phyloP scores from a whole-genome alignment of 2,329 filamentous ascomycete genomes.

The Elsinoe fawcettii region DNA sequence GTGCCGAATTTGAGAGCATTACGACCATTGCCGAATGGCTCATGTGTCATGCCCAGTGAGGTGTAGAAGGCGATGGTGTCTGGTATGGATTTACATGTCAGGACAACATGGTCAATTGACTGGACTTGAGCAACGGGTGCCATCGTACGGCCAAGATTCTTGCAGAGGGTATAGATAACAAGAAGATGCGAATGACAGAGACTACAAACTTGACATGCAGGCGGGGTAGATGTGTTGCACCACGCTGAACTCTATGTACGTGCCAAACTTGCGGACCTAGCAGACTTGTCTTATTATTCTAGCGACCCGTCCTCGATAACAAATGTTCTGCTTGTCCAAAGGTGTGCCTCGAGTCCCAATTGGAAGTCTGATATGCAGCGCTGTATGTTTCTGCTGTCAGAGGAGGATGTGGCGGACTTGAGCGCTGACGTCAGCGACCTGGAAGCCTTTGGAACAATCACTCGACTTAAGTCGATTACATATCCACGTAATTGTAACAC shows the following conservation, averaged over 20 bases:
- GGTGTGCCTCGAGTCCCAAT: too few relatives aligned
- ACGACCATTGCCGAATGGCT: slow-evolving; percentile 41
- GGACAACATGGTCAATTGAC: slow-evolving; percentile 53
- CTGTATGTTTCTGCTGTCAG: too few relatives aligned
- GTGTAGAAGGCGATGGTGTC: slow-evolving; percentile 50
- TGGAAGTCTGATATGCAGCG: too few relatives aligned
- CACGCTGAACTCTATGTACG: neutral
- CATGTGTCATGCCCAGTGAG: slow-evolving; percentile 48
- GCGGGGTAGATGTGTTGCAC: neutral
- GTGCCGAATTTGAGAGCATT: slow-evolving; percentile 50
- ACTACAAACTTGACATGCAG: neutral
- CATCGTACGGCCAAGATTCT: slow-evolving; percentile 16
- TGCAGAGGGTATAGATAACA: neutral
- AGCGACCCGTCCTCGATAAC: too few relatives aligned
- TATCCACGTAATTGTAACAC: neutral
- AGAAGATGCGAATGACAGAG: neutral
- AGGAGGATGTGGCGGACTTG: neutral
- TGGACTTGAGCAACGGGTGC: slow-evolving; percentile 25
- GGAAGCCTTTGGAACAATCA: slow-evolving; percentile 3
- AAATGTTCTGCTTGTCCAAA: too few relatives aligned
- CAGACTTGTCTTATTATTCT: too few relatives aligned
- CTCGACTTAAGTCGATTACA: slow-evolving; percentile 4
- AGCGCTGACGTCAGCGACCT: slow-evolving; percentile 11
- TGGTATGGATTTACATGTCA: slow-evolving; percentile 48
- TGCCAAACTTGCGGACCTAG: too few relatives aligned